Evolutionary conservation across 106 monocot species (phyloP), one percentile per base, ranked within the genome.

Genomic region (Platanthera zijinensis): DNA sequence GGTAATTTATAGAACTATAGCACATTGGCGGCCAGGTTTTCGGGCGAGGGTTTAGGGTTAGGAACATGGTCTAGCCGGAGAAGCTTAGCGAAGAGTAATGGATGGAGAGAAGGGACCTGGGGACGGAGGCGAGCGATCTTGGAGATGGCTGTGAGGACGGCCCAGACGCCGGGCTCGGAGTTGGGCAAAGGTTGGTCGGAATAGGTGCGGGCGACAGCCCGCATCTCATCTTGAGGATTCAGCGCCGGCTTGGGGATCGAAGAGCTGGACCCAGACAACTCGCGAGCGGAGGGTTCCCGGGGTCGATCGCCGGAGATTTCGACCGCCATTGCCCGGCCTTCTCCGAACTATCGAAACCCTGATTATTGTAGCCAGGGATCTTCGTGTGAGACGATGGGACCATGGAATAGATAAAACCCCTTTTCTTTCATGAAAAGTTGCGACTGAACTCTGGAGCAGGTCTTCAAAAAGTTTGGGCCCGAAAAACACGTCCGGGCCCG

Each of bases 131-230:
- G 89, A 11, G 99, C 86, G 50, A 81, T 86, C 72, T 79, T 81
- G 75, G 99, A 94, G 56, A 99, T 92, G 77, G 94, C 94, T 2
- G 94, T 99, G 73, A 99, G 94, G 77, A 99, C 85, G 62, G 85
- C 99, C 99, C 99, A 99, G 54, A 82, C 92, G 47, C 82, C 89
- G 57, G 76, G 76, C 6, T 94, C 91, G 50, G 92, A 69, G 81
- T 88, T 90, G 74, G 83, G 83, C 8, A 99, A 12, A 47, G 94
- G 92, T 19, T 90, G 82, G 45, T 90, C 86, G 80, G 90, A 57
- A 77, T 88, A 79, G 73, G 86, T 92, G 49, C 88, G 85, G 11
- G 99, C 94, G 51, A 92, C 85, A 68, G 85, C 84, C 6, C 86
- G 86, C 75, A 99, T 90, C 84, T 94, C 94, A n/a, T 81, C 86